Evolutionary conservation across 129 eudicot genomes (phyloP).

Genomic region (Ambrosia artemisiifolia): DNA sequence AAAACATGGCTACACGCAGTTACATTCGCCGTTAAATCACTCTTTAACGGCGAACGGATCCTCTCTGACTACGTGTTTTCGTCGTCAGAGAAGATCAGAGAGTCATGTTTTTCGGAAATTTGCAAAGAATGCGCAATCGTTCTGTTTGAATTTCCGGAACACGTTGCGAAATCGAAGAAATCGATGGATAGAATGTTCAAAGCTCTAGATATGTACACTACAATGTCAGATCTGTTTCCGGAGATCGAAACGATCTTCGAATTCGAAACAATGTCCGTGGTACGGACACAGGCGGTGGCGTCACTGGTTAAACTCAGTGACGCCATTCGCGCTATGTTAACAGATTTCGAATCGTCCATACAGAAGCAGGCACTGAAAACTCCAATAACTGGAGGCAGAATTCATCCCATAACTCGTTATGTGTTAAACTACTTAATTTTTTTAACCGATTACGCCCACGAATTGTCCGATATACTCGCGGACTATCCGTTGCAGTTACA

Average conservation of each 20-base stretch:
- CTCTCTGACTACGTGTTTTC: slow-evolving; percentile 74
- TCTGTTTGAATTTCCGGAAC: slow-evolving; percentile 61
- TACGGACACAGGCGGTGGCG: slow-evolving; percentile 48
- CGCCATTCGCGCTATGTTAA: slow-evolving; percentile 45
- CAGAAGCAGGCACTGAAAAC: slow-evolving; percentile 63
- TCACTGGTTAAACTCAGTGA: slow-evolving; percentile 58
- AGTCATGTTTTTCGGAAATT: slow-evolving; percentile 61
- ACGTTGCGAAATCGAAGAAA: slow-evolving; percentile 57
- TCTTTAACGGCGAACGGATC: slow-evolving; percentile 62
- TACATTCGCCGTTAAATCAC: slow-evolving; percentile 43
- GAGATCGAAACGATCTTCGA: slow-evolving; percentile 67
- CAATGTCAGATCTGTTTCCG: slow-evolving; percentile 45
- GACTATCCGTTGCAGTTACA: slow-evolving; percentile 40
- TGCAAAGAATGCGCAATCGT: slow-evolving; percentile 45
- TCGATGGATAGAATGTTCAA: slow-evolving; percentile 77
- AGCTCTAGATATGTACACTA: slow-evolving; percentile 55
- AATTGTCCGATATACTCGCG: slow-evolving; percentile 56
- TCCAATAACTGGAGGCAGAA: slow-evolving; percentile 58
- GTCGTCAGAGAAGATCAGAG: slow-evolving; percentile 44
- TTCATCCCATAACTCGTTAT: slow-evolving; percentile 79
- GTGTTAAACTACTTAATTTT: slow-evolving; percentile 76
- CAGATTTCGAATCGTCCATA: slow-evolving; percentile 66
- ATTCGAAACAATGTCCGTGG: slow-evolving; percentile 47
- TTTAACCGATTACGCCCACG: slow-evolving; percentile 48
- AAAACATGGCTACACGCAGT: slow-evolving; percentile 56